Evolutionary conservation across 345 rosid species (phyloP).

Genomic region (Pistacia integerrima): DNA sequence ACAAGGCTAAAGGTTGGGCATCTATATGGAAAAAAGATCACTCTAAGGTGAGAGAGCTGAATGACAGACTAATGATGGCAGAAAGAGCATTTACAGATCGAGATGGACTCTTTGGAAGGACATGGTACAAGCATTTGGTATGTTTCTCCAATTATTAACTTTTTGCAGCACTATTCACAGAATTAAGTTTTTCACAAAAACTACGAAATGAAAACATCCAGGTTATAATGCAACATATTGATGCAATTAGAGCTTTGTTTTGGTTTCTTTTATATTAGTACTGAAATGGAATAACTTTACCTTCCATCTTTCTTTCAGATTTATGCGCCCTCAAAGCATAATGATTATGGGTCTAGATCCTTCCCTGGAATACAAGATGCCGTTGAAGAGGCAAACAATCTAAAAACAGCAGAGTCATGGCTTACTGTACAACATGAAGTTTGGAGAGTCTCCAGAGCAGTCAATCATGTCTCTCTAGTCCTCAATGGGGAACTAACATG

Average conservation of each 20-base stretch:
- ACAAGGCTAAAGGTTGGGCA: conserved; percentile 39
- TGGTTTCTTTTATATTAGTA: neutral
- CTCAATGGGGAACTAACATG: conserved; percentile 66
- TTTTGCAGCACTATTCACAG: neutral
- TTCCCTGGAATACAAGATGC: conserved; percentile 86
- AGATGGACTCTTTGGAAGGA: conserved; percentile 66
- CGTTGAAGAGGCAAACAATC: conserved; percentile 50
- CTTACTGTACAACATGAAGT: conserved; percentile 68
- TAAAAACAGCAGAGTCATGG: conserved; percentile 62
- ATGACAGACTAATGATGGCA: conserved; percentile 80
- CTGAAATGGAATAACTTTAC: neutral
- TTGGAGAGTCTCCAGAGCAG: conserved; percentile 79
- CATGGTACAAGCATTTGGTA: conserved; percentile 86
- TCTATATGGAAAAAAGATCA: conserved; percentile 36
- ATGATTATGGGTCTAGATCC: conserved; percentile 70
- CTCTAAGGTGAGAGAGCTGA: conserved; percentile 55
- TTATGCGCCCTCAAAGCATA: conserved; percentile 72
- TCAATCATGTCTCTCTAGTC: conserved; percentile 64
- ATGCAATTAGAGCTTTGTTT: neutral
- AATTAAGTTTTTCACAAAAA: neutral
- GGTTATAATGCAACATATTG: neutral
- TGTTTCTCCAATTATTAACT: neutral
- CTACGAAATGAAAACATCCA: neutral
- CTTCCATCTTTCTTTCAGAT: conserved; percentile 37
- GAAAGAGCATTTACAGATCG: conserved; percentile 74